phyloP scores from a whole-genome alignment of 2,329 filamentous ascomycete genomes.

The Ophiostoma quercus region DNA sequence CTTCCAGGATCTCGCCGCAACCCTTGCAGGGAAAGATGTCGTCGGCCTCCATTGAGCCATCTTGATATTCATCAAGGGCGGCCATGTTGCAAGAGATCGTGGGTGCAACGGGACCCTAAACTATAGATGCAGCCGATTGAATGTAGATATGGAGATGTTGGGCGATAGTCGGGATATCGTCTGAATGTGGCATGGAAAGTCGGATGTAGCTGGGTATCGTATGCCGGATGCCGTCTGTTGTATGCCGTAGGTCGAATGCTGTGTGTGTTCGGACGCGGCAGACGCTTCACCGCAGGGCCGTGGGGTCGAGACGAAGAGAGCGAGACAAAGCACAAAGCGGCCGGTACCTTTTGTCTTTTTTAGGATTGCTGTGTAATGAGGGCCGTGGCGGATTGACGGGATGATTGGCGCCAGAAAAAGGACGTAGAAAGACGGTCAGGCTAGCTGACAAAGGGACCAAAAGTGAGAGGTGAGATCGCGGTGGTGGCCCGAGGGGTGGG shows the following conservation, averaged over 20 bases:
- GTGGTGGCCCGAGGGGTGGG: not conserved
- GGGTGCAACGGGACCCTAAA: not conserved
- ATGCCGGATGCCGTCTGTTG: not conserved
- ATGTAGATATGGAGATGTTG: not conserved
- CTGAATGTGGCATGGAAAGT: not conserved
- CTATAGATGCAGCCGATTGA: not conserved
- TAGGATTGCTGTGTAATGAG: not conserved
- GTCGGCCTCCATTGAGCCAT: conserved; percentile 66
- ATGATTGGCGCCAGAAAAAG: conserved; percentile 5
- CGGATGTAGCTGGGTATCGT: not conserved
- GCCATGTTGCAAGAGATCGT: conserved; percentile 36
- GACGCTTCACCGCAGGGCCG: conserved; percentile 10
- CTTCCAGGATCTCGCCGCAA: conserved; percentile 94
- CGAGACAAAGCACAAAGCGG: conserved; percentile 6
- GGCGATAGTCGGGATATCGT: not conserved
- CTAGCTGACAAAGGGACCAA: conserved; percentile 1
- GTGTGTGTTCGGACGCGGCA: not conserved
- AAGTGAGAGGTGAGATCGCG: conserved; percentile 16
- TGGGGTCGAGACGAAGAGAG: conserved; percentile 4
- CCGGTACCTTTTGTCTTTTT: not conserved
- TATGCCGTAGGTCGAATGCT: not conserved
- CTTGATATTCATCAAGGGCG: conserved; percentile 57
- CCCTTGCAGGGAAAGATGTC: conserved; percentile 88
- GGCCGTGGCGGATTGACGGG: not conserved
- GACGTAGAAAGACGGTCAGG: conserved; percentile 6